Base-by-base conservation (phyloP, 192 early-diverging fungal genomes). In the Coemansia sp. region DNA sequence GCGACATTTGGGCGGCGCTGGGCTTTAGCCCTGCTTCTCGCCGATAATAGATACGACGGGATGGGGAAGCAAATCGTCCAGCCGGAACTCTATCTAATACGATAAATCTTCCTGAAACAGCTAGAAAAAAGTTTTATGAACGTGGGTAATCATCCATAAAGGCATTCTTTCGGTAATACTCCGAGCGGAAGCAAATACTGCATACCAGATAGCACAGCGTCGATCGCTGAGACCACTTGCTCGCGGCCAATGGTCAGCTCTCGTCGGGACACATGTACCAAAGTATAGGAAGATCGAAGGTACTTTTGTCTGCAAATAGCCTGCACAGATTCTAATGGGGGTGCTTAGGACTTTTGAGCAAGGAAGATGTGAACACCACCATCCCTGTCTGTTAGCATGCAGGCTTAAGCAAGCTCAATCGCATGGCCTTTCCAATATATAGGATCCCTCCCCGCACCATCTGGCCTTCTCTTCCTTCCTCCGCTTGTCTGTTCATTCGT, bases 401-500 rank as follows among this genome's bases (percentile, higher is more conserved):
- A n/a, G 44, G 24, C 50, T 52, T 1, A 11, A 31, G 53, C 12
- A 7, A 22, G 10, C n/a, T n/a, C 20, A 50, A 22, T 50, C 49
- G 49, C 49, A 50, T 50, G 49, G 49, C 49, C 20, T 50, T 50
- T 50, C 49, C 20, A 50, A 50, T 50, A 50, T 50, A 50, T 50
- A 50, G 49, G 49, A 10, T 18, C 43, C 20, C 20, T n/a, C 49
- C 49, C 49, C 53, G 53, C 29, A 11, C 53, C 53, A 15, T 55
- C 15, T 55, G 53, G 27, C 24, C 24, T 3, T 12, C 2, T 55
- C 13, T 55, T 55, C 27, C 24, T 24, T 18, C 24, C 33, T 36
- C 33, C 57, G 7, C 57, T n/a, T 15, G 27, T 15, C 29, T 53
- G 52, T 50, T 50, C 47, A 9, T 16, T 50, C n/a, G 18, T 20